These are phyloP conservation scores for Xylariaceae sp. DNA, from an alignment of 2,329 filamentous ascomycete genomes.

Conservation along the genomic window DNA sequence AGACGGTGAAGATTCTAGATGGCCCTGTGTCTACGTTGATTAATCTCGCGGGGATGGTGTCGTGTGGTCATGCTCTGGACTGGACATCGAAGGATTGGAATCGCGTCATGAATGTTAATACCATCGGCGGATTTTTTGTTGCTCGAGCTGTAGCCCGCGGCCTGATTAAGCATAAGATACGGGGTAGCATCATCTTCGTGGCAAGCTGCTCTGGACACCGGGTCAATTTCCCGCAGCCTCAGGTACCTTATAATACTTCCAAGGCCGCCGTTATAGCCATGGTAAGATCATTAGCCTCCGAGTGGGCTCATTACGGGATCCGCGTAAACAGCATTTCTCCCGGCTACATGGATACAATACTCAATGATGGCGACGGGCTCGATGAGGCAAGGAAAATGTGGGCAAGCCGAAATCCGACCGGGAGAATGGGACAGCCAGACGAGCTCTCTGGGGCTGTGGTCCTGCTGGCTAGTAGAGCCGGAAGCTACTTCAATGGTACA, in stretches of 20 bases:
- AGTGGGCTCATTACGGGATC: constrained; percentile 70
- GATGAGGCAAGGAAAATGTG: constrained; percentile 51
- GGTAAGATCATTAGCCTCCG: constrained; percentile 62
- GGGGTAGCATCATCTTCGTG: constrained; percentile 62
- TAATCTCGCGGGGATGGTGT: constrained; percentile 67
- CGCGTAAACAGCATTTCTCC: constrained; percentile 67
- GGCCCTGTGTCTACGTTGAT: constrained; percentile 48
- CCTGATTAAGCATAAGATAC: constrained; percentile 47
- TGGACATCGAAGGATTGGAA: constrained; percentile 58
- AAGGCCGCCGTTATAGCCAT: constrained; percentile 65
- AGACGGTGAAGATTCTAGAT: constrained; percentile 22
- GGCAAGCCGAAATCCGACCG: constrained; percentile 57
- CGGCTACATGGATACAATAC: constrained; percentile 73
- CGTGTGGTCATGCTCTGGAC: constrained; percentile 57
- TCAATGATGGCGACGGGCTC: constrained; percentile 63
- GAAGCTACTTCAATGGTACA: constrained; percentile 64
- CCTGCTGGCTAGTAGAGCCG: constrained; percentile 55
- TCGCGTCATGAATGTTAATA: constrained; percentile 65
- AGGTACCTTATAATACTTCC: constrained; percentile 67
- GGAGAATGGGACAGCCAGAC: constrained; percentile 60
- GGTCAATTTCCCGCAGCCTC: constrained; percentile 70
- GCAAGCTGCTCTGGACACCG: constrained; percentile 65
- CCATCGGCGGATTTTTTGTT: constrained; percentile 65
- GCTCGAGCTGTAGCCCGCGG: constrained; percentile 58
- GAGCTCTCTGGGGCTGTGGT: constrained; percentile 62